Base-by-base conservation (phyloP, 371 early-diverging fungal species). In the Circinella umbellata region DNA sequence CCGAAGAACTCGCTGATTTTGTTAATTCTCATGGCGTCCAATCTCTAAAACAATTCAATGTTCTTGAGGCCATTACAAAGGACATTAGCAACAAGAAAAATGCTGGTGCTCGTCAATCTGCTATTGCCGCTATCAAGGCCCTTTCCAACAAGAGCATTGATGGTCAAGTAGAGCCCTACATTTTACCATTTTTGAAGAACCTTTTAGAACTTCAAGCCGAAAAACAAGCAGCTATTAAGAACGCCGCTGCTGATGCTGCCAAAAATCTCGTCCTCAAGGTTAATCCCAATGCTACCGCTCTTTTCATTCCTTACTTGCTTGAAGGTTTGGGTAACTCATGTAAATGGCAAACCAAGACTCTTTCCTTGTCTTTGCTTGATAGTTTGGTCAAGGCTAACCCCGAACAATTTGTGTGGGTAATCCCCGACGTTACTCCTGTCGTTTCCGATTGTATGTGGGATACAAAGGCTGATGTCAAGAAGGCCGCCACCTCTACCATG, bases 261-360 rank as follows among this genome's bases (percentile, higher is more conserved):
- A 81, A 77, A 48, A 81, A 81, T 47, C 69, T 92, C 38, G 66
- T 84, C 72, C 75, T 70, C 18, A 78, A 78, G 49, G 76, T 88
- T 63, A 87, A 87, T 10, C 84, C 89, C 9, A 77, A 85, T 65
- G 85, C 90, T 35, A 82, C 87, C 42, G 75, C 77, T 27, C 73
- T 82, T 54, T 68, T 90, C 17, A 74, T 92, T 27, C 92, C 92
- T 13, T 69, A 79, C 54, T 76, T 92, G 35, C 81, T 84, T 53
- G 86, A 88, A 34, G 83, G 79, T 65, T 83, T 90, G 68, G 80
- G 73, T 66, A 86, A 89, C 76, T 85, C 88, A 49, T 88, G 86
- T 69, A 92, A 92, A 76, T 92, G 93, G 93, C 93, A 92, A 77
- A 88, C 91, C 65, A 89, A 90, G 79, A 86, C 86, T 37, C 89